Conservation (phyloP, 345 rosid genomes). For the Acer yangbiense region DNA sequence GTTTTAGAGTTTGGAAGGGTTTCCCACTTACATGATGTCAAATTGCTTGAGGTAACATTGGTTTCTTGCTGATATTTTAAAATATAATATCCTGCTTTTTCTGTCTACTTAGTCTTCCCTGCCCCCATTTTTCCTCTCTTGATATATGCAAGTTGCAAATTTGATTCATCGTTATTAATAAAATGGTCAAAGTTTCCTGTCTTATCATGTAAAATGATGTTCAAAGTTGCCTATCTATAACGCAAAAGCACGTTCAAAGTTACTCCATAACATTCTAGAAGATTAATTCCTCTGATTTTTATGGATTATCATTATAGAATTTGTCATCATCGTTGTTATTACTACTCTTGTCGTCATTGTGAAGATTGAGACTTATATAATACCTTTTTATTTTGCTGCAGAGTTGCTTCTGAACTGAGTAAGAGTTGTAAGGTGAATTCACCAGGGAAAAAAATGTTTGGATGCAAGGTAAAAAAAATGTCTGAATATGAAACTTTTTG, state of each 20-base stretch:
- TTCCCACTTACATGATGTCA: conserved; percentile 44
- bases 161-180: background rate
- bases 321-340: too few species aligned
- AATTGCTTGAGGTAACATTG: conserved; percentile 52
- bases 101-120: background rate
- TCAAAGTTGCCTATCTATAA: background rate
- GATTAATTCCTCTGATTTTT: background rate
- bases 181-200: background rate
- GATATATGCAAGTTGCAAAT: background rate
- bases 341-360: background rate
- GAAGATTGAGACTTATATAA: background rate
- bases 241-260: background rate
- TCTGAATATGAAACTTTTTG: conserved; percentile 35
- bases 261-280: background rate
- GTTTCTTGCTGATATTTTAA: conserved; percentile 4
- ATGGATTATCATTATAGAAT: background rate
- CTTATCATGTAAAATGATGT: background rate
- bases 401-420: conserved; percentile 42
- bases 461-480: conserved; percentile 34
- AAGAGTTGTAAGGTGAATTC: conserved; percentile 40
- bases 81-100: background rate
- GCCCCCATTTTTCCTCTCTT: background rate
- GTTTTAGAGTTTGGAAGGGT: conserved; percentile 54
- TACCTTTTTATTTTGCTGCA: conserved; percentile 31
- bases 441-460: conserved; percentile 28